Percentiles rank a stretch among this genome's conserved stretches.
Conservation (phyloP, 208 protist species). For the Acanthamoeba royreba region DNA sequence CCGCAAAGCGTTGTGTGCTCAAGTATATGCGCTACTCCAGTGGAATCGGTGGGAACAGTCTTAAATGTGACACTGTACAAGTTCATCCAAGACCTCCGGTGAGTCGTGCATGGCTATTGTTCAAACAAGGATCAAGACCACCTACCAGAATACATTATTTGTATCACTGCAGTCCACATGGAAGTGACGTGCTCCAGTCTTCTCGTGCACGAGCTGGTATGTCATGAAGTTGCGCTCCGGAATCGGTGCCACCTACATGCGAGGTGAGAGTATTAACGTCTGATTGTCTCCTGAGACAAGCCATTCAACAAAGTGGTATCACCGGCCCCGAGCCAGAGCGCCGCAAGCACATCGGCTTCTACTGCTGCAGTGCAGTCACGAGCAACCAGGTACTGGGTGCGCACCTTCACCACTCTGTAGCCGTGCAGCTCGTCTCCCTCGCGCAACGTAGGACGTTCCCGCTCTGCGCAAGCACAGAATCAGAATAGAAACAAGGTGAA, state of each 20-base stretch:
- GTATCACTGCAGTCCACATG: constrained; percentile 92
- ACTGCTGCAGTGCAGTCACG: not conserved
- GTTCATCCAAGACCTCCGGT: no score
- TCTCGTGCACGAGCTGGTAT: constrained; percentile 47
- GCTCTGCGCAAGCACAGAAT: no score
- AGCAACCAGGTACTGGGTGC: not conserved
- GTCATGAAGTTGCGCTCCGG: constrained; percentile 48
- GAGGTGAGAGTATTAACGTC: no score
- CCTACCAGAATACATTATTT: constrained; percentile 94
- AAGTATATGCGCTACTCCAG: constrained; percentile 94
- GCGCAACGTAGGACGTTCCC: not conserved
- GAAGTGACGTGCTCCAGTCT: constrained; percentile 66
- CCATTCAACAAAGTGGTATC: no score
- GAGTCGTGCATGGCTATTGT: not conserved
- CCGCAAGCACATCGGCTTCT: not conserved
- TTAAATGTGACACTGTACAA: constrained; percentile 88
- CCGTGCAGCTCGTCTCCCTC: not conserved
- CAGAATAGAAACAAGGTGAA: no score
- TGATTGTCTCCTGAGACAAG: no score
- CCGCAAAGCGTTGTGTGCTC: constrained; percentile 96
- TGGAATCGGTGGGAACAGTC: constrained; percentile 90
- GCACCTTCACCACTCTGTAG: not conserved
- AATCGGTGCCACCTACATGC: constrained; percentile 43
- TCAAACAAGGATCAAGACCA: no score
- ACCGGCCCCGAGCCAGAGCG: not conserved